phyloP scores from a whole-genome alignment of 306 rosid genomes.

The Macrotyloma uniflorum region DNA sequence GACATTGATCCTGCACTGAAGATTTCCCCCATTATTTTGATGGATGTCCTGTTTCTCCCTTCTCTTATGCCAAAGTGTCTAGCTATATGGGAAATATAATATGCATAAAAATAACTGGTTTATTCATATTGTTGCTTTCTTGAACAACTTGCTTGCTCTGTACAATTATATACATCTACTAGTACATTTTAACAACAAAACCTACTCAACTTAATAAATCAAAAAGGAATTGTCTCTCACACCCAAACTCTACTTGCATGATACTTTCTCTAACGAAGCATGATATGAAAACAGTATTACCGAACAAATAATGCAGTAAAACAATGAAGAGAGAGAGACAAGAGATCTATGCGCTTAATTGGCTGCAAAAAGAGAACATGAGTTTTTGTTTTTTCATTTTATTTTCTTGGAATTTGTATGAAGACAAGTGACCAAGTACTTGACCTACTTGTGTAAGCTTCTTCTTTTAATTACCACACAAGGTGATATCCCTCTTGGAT shows the following conservation, averaged over 20 bases:
- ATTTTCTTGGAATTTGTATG: slow-evolving; percentile 39
- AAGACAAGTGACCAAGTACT: slow-evolving; percentile 36
- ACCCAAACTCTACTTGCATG: slow-evolving; percentile 44
- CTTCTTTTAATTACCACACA: slow-evolving; percentile 58
- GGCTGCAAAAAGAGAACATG: slow-evolving; percentile 20
- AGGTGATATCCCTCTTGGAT: slow-evolving; percentile 52
- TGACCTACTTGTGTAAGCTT: slow-evolving; percentile 40
- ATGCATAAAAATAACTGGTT: slow-evolving; percentile 23
- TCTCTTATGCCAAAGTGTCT: slow-evolving; percentile 3
- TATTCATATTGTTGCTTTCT: slow-evolving; percentile 15
- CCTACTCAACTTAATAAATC: slow-evolving; percentile 18
- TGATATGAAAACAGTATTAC: slow-evolving; percentile 5
- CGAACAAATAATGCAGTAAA: slow-evolving; percentile 42
- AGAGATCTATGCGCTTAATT: slow-evolving; percentile 35
- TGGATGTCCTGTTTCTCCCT: not conserved
- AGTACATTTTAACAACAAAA: slow-evolving; percentile 23
- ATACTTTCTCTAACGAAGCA: not conserved
- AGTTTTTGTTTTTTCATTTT: not conserved
- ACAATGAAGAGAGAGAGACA: slow-evolving; percentile 23
- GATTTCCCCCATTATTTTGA: not conserved
- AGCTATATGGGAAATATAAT: not conserved
- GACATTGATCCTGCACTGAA: not conserved
- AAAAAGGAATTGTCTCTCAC: slow-evolving; percentile 26
- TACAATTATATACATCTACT: slow-evolving; percentile 35
- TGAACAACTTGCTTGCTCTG: slow-evolving; percentile 27